Evolutionary conservation across 345 rosid genomes (phyloP), one percentile per base, ranked within the genome.

Genomic region (Passiflora organensis): DNA sequence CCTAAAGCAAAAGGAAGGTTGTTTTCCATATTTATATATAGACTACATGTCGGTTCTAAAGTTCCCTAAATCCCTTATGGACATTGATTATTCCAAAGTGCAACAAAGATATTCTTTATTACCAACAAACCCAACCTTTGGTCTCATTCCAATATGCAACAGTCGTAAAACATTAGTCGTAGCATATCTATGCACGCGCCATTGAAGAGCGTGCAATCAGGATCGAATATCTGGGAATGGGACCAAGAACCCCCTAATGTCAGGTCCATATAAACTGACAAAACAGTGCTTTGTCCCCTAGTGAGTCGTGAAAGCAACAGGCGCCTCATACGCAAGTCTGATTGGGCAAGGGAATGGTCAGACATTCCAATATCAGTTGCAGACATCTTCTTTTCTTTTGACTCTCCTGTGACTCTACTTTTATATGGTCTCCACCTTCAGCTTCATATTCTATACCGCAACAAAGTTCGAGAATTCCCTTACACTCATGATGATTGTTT

Each of bases 211-310:
- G 76, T 72, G 73, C 51, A 28, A 22, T 56, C 55, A 53, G 34
- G 63, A 69, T 44, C 43, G 42, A 41, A 55, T 66, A 53, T 48
- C 52, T 46, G n/a, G n/a, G n/a, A n/a, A n/a, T n/a, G n/a, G 48
- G 59, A 49, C 48, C 45, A 15, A 58, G 74, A 10, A 60, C 56
- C 56, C 12, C n/a, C n/a, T n/a, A 1, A 20, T 37, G 17, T 37
- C 58, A 41, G 71, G 64, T 49, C 79, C 76, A 67, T 61, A n/a
- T n/a, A 53, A 32, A 42, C 82, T 77, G 85, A 72, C 80, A 72
- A 67, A 80, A 42, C 74, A 64, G 63, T 63, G 13, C 66, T 64
- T 72, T 70, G 80, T 64, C 72, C 49, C 67, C 67, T 80, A 42
- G 76, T 64, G 62, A 66, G 47, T 46, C 62, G 67, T 63, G 77